These are phyloP conservation scores for Fusarium devonianum DNA, from an alignment of 2,329 filamentous ascomycete genomes.

Conservation along the genomic window DNA sequence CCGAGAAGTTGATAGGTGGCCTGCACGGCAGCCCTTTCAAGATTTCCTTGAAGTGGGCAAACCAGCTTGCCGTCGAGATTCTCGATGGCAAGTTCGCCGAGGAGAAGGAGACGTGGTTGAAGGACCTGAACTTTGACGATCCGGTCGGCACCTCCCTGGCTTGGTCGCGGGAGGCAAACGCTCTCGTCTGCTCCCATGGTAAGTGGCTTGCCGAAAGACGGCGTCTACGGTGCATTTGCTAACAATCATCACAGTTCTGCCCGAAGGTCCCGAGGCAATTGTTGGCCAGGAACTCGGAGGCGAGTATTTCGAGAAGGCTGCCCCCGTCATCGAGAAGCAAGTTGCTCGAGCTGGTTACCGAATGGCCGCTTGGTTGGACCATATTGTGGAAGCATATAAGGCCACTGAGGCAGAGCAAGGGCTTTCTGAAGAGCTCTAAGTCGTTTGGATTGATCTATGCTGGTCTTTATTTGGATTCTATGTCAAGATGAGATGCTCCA, in stretches of 20 bases:
- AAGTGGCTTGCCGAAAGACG: constrained; percentile 39
- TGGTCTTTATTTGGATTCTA: not conserved
- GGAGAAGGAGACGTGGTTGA: constrained; percentile 61
- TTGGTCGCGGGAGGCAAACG: constrained; percentile 71
- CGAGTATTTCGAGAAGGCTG: constrained; percentile 69
- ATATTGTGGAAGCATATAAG: constrained; percentile 57
- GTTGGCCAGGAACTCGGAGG: constrained; percentile 66
- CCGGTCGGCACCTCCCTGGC: constrained; percentile 62
- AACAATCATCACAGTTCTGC: constrained; percentile 58
- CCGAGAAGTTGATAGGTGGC: constrained; percentile 69
- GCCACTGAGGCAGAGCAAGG: constrained; percentile 33
- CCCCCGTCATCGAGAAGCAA: constrained; percentile 70
- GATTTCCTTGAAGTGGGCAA: constrained; percentile 63
- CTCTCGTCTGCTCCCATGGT: constrained; percentile 68
- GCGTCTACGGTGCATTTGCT: constrained; percentile 8
- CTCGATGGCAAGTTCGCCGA: constrained; percentile 61
- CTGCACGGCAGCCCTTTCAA: constrained; percentile 56
- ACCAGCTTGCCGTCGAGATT: constrained; percentile 62
- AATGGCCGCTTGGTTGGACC: constrained; percentile 71
- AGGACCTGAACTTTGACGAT: constrained; percentile 62
- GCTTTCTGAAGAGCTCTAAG: constrained; percentile 43
- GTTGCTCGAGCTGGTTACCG: constrained; percentile 74
- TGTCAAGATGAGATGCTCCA: no score
- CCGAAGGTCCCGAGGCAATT: constrained; percentile 65
- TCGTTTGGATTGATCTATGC: not conserved